These are phyloP conservation scores for Gyrodon lividus DNA, from an alignment of 768 basidiomycete genomes.

Conservation along the genomic window DNA sequence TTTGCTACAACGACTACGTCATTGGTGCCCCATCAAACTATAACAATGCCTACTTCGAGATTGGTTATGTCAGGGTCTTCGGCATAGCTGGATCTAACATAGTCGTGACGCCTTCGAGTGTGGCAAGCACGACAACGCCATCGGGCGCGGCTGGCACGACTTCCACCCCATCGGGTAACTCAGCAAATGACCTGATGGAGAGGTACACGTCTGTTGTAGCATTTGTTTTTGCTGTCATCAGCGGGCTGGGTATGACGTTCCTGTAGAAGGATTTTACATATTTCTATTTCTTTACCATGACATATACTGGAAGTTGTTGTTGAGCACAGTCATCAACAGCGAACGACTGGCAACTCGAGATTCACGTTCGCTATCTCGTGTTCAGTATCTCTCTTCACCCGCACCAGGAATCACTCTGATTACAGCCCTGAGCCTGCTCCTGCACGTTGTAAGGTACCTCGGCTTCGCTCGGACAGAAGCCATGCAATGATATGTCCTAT, in stretches of 20 bases:
- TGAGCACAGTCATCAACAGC: too few species aligned
- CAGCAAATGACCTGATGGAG: slow-evolving; percentile 1
- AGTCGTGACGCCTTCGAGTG: slow-evolving; percentile 18
- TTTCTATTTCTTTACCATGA: not conserved
- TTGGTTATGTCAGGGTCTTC: slow-evolving; percentile 57
- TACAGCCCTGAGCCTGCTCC: too few species aligned
- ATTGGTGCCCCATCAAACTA: slow-evolving; percentile 60
- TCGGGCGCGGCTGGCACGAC: slow-evolving; percentile 15
- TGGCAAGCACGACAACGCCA: slow-evolving; percentile 15
- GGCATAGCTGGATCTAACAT: slow-evolving; percentile 33
- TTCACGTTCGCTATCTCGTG: too few species aligned
- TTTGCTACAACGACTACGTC: slow-evolving; percentile 71
- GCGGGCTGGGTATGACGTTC: slow-evolving; percentile 17
- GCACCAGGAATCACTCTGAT: too few species aligned
- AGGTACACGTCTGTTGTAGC: slow-evolving; percentile 6
- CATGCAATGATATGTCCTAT: too few species aligned
- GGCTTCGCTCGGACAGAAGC: too few species aligned
- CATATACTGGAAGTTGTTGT: too few species aligned
- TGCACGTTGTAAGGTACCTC: too few species aligned
- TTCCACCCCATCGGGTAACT: slow-evolving; percentile 4
- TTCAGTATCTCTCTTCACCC: too few species aligned
- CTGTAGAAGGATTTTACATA: slow-evolving; percentile 1
- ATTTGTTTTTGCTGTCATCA: slow-evolving; percentile 10
- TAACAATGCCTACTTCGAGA: slow-evolving; percentile 70
- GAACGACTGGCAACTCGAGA: too few species aligned